Percentiles rank a stretch among this genome's conserved stretches.
phyloP scores from a whole-genome alignment of 192 early-diverging fungal species.

The Phycomyces blakesleeanus region DNA sequence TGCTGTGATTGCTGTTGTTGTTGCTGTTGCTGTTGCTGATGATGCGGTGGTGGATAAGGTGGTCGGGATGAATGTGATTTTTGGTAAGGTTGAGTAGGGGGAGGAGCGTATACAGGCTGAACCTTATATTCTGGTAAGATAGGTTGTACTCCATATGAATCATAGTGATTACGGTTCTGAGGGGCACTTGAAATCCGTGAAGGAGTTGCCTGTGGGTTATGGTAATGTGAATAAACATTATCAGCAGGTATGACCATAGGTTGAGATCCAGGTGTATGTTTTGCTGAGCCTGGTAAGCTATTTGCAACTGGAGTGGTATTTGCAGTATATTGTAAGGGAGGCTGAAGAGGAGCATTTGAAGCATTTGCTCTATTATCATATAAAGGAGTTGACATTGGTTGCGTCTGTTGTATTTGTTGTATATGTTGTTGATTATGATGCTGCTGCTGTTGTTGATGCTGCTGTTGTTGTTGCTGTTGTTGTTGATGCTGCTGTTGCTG shows the following conservation, averaged over 20 bases:
- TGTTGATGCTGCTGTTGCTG: not conserved
- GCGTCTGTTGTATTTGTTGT: not conserved
- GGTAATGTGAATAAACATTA: not conserved
- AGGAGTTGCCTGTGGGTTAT: not conserved
- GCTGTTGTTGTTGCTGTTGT: not conserved
- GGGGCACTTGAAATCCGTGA: not conserved
- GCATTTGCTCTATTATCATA: not conserved
- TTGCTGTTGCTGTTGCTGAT: not conserved
- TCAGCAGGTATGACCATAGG: not conserved
- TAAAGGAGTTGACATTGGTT: not conserved
- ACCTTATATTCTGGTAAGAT: not conserved
- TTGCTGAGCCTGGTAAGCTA: not conserved
- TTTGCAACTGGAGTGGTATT: not conserved
- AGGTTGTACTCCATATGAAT: not conserved
- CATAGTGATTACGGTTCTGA: not conserved
- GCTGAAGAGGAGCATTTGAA: not conserved
- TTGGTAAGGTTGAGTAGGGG: not conserved
- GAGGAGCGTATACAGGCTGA: not conserved
- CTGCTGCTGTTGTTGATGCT: not conserved
- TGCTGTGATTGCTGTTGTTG: slow-evolving; percentile 6
- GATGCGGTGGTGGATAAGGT: slow-evolving; percentile 1
- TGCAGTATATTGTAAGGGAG: not conserved
- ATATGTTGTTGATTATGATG: not conserved
- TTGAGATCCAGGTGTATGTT: not conserved
- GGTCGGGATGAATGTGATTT: slow-evolving; percentile 5